Evolutionary conservation across 108 stramenopile species (phyloP).

Genomic region (Conticribra guillardii): DNA sequence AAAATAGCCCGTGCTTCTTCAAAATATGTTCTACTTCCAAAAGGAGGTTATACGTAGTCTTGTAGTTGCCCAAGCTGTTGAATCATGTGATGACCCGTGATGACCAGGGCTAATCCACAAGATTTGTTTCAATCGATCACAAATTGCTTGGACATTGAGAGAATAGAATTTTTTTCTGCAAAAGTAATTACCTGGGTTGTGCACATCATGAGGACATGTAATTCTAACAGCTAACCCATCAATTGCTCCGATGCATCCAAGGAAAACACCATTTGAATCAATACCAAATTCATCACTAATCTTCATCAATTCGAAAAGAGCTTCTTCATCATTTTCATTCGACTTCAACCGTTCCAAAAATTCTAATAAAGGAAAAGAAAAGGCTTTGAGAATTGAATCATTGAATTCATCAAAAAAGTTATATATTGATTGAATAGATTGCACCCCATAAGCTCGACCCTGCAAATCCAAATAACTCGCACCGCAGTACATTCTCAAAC

Average conservation of each 20-base stretch:
- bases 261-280: not conserved
- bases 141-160: not conserved
- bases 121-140: not conserved
- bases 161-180: not conserved
- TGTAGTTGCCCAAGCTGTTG: not conserved
- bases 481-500: too few species aligned
- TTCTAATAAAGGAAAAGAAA: not conserved
- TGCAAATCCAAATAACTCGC: not conserved
- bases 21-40: not conserved
- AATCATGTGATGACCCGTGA: not conserved
- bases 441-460: not conserved
- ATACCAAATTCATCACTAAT: not conserved
- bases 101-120: not conserved
- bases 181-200: not conserved
- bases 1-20: not conserved
- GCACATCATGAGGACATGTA: not conserved
- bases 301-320: not conserved
- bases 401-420: not conserved
- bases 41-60: not conserved
- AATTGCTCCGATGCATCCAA: not conserved
- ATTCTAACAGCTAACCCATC: not conserved
- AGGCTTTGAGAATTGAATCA: not conserved
- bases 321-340: not conserved
- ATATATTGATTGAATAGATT: not conserved
- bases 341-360: not conserved